Evolutionary conservation across 2,329 filamentous ascomycete genomes (phyloP).

Genomic region (Zymoseptoria brevis): DNA sequence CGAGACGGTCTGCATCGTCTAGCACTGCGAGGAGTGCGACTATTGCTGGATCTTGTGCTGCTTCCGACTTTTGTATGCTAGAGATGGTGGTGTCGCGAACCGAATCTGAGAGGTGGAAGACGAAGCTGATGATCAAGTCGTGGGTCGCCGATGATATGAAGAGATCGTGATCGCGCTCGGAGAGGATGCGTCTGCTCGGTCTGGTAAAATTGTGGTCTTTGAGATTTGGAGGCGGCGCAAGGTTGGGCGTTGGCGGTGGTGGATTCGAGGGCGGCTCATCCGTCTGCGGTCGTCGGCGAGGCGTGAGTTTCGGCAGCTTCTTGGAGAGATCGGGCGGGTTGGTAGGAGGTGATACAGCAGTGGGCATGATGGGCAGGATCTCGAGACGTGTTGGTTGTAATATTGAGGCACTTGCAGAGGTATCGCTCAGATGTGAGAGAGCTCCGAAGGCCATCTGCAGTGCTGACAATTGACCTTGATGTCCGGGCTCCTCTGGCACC

Average conservation of each 20-base stretch:
- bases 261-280: slow-evolving; percentile 40
- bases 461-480: too few species aligned
- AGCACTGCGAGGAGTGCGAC: slow-evolving; percentile 61
- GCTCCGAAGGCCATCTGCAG: too few species aligned
- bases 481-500: too few species aligned
- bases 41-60: slow-evolving; percentile 52
- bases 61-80: slow-evolving; percentile 44
- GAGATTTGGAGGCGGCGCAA: slow-evolving; percentile 58
- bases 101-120: slow-evolving; percentile 78
- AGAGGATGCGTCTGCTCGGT: slow-evolving; percentile 75
- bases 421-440: too few species aligned
- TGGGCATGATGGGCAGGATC: slow-evolving; percentile 4
- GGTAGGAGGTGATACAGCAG: slow-evolving; percentile 10
- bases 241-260: slow-evolving; percentile 64
- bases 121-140: slow-evolving; percentile 68
- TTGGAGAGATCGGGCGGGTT: slow-evolving; percentile 44
- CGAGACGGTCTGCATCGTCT: slow-evolving; percentile 57
- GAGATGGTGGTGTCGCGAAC: slow-evolving; percentile 64
- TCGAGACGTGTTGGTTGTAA: neutral
- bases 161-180: slow-evolving; percentile 66
- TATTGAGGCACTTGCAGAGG: neutral
- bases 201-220: slow-evolving; percentile 50
- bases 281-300: slow-evolving; percentile 49
- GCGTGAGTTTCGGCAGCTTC: slow-evolving; percentile 59
- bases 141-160: slow-evolving; percentile 74